Conservation (phyloP, 495 filamentous ascomycete species). For the Talaromyces wortmannii region DNA sequence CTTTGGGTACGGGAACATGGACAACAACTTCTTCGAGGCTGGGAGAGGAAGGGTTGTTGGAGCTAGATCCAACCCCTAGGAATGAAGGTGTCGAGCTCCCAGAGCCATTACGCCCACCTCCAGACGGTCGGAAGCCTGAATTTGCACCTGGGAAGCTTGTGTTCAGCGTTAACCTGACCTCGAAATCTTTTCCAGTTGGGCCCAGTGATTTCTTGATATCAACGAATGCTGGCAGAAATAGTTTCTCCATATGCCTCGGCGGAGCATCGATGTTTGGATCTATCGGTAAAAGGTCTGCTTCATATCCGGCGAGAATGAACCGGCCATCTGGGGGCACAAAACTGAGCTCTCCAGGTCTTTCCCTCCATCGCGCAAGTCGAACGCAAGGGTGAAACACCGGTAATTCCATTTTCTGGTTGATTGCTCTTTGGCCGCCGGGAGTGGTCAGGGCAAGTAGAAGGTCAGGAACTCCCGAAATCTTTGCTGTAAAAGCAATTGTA, state of each 20-base stretch:
- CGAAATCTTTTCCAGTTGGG: conserved; percentile 70
- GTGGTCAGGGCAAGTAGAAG: conserved; percentile 72
- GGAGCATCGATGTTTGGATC: conserved; percentile 34
- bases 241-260: conserved; percentile 48
- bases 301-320: conserved; percentile 93
- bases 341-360: conserved; percentile 80
- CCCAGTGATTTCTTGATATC: conserved; percentile 80
- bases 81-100: conserved; percentile 56
- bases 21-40: conserved; percentile 74
- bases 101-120: conserved; percentile 31
- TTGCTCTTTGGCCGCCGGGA: conserved; percentile 65
- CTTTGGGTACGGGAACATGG: conserved; percentile 71
- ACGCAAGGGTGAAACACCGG: conserved; percentile 98
- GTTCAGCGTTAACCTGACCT: conserved; percentile 71
- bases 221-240: conserved; percentile 74
- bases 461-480: conserved; percentile 91
- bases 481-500: conserved; percentile 90
- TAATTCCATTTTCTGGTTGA: conserved; percentile 69
- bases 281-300: conserved; percentile 80
- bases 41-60: conserved; percentile 44
- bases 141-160: conserved; percentile 46
- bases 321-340: conserved; percentile 94
- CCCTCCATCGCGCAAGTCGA: conserved; percentile 74
- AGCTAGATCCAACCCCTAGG: conserved; percentile 44
- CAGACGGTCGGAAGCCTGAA: conserved; percentile 23